phyloP scores from a whole-genome alignment of 352 stramenopile species.

The Thraustochytrium striatum region DNA sequence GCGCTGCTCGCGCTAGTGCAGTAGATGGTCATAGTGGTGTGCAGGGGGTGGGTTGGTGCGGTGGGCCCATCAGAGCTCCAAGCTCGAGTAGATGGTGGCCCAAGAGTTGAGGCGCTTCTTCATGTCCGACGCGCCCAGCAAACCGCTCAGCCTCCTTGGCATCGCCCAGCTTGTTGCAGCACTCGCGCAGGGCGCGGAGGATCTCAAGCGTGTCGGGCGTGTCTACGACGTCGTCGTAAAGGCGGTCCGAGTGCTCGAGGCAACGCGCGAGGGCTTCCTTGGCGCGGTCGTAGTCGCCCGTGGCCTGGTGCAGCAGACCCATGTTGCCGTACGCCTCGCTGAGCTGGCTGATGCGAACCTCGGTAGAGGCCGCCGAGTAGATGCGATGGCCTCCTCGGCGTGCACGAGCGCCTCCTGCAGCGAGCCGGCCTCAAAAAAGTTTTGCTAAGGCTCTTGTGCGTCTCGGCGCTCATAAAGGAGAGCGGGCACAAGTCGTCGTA shows the following conservation, averaged over 20 bases:
- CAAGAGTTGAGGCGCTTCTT: too few species aligned
- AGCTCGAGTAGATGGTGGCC: too few species aligned
- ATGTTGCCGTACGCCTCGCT: constrained; percentile 8
- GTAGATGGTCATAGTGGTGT: too few species aligned
- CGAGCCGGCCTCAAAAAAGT: background rate
- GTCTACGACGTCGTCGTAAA: constrained; percentile 8
- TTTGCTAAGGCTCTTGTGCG: background rate
- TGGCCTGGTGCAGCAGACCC: constrained; percentile 8
- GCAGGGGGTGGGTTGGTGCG: too few species aligned
- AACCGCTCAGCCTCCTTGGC: too few species aligned
- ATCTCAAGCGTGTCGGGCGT: background rate
- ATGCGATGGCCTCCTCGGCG: constrained; percentile 16
- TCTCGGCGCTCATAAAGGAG: constrained; percentile 21
- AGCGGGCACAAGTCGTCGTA: background rate
- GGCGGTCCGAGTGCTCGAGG: constrained; percentile 29
- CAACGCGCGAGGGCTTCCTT: background rate
- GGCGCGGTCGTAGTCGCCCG: background rate
- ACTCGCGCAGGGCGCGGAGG: background rate
- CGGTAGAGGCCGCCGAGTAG: background rate
- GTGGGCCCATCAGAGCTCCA: too few species aligned
- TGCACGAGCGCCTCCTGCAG: constrained; percentile 14
- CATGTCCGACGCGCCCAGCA: too few species aligned
- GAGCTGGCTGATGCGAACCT: background rate
- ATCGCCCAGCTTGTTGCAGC: background rate
- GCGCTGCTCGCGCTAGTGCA: too few species aligned